Base-by-base conservation (phyloP, 2,329 filamentous ascomycete genomes). In the Ophiostoma montium region DNA sequence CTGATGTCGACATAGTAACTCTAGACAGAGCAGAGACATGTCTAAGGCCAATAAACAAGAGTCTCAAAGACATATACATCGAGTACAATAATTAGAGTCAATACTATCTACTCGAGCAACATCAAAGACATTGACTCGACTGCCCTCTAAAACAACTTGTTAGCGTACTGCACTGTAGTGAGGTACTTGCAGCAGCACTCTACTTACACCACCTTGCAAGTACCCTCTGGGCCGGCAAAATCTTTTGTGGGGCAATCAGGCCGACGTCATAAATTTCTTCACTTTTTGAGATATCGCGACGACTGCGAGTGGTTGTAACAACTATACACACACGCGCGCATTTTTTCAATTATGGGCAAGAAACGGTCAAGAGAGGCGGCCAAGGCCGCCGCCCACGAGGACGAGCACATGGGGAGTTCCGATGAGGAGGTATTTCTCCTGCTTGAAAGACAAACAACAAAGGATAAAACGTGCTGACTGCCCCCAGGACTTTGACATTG, bases 401-500 rank as follows among this genome's bases (percentile, higher is more conserved):
- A 58, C 41, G 57, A 63, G 42, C 61, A 57, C 52, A 63, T 64
- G 57, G 66, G 70, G 53, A 71, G 71, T 61, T 74, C 71, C 15
- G 74, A 76, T 54, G 75, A 76, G 59, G 75, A 54, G 50, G 41
- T 54, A 43, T 27, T 27, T 27, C 23, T 5, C 8, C 8, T 27
- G 4, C 23, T 27, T 8, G 23, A 27, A 27, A 27, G 23, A 27
- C 23, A 8, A 2, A 9, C 16, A 31, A 18, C 52, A 57, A 49
- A 61, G 52, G 53, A 50, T 35, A n/a, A n/a, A n/a, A n/a, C n/a
- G n/a, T n/a, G n/a, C n/a, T n/a, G n/a, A n/a, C n/a, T n/a, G n/a
- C n/a, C n/a, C n/a, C 6, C 49, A 94, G 86, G 86, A 95, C 60
- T 84, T 88, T 60, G 85, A 95, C 62, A 84, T 90, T 64, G 80